A percentile compares a stretch with the other conserved stretches of the same genome.
Evolutionary conservation across 73 alveolate species (phyloP).

Genomic region (Breviolum minutum): DNA sequence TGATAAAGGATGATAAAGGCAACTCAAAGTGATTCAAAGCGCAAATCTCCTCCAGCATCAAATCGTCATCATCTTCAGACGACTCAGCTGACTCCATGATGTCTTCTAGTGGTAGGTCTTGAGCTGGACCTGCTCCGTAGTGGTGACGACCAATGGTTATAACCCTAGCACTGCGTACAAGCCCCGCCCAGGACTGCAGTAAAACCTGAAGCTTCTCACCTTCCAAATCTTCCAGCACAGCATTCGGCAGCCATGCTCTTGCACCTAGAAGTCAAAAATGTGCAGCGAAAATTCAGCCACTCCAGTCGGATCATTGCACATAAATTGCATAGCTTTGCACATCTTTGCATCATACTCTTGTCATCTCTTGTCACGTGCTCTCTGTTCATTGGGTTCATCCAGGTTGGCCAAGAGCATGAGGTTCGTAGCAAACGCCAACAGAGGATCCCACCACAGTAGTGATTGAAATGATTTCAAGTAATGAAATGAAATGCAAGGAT

Average conservation of each 20-base stretch:
- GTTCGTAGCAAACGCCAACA: too few relatives aligned
- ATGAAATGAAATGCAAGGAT: too few relatives aligned
- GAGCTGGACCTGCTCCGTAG: neutral
- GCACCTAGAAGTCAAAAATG: neutral
- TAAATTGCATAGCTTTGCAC: too few relatives aligned
- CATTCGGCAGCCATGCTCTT: neutral
- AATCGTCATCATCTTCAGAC: neutral
- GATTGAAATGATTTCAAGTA: too few relatives aligned
- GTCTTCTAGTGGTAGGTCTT: neutral
- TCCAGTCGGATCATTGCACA: too few relatives aligned
- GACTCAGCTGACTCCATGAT: neutral
- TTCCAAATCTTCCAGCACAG: neutral
- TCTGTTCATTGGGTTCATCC: too few relatives aligned
- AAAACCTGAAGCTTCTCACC: neutral
- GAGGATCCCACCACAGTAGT: too few relatives aligned
- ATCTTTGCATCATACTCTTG: too few relatives aligned
- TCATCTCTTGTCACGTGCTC: too few relatives aligned
- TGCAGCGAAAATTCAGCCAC: neutral
- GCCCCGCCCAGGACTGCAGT: too few relatives aligned
- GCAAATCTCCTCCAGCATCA: constrained; percentile 1
- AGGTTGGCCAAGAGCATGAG: too few relatives aligned
- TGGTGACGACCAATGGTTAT: neutral
- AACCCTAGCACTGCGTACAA: too few relatives aligned
- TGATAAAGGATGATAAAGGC: neutral
- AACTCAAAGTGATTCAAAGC: neutral